Conservation (phyloP, 768 basidiomycete species). For the Rhodosporidiobolus sp. region DNA sequence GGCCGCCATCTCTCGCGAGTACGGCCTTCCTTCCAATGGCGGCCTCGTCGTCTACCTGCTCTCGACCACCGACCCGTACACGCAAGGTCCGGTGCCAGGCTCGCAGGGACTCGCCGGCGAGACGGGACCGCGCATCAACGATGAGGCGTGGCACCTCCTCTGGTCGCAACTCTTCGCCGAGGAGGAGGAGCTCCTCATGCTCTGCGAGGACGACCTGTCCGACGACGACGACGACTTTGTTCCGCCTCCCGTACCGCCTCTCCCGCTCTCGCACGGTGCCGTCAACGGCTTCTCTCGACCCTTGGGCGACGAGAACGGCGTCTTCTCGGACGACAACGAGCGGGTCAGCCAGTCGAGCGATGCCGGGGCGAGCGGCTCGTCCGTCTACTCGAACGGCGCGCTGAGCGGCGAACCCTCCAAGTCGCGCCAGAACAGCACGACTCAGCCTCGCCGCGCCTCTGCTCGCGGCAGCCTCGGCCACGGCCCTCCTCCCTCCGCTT, state of each 20-base stretch:
- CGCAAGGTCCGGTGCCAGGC: conserved; percentile 47
- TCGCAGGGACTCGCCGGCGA: conserved; percentile 44
- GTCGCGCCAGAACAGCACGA: conserved; percentile 55
- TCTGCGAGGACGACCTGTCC: not conserved
- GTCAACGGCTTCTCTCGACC: not conserved
- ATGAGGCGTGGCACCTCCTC: conserved; percentile 82
- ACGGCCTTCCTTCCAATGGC: conserved; percentile 78
- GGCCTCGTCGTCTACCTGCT: conserved; percentile 82
- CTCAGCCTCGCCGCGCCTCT: conserved; percentile 43
- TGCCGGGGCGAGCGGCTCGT: conserved; percentile 13
- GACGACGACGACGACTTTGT: conserved; percentile 47
- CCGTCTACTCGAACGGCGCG: conserved; percentile 14
- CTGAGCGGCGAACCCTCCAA: not conserved
- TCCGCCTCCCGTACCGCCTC: conserved; percentile 54
- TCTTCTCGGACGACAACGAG: conserved; percentile 21
- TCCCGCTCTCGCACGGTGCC: conserved; percentile 46
- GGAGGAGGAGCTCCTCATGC: conserved; percentile 20
- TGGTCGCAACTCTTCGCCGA: conserved; percentile 55
- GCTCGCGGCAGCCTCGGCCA: conserved; percentile 46
- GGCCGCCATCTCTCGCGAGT: conserved; percentile 84
- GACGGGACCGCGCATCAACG: conserved; percentile 74
- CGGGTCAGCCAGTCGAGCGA: conserved; percentile 35
- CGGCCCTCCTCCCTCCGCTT: conserved; percentile 26
- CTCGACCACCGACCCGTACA: conserved; percentile 47
- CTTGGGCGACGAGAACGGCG: conserved; percentile 2